Evolutionary conservation across 306 rosid genomes (phyloP).

Genomic region (Sicyos edulis): DNA sequence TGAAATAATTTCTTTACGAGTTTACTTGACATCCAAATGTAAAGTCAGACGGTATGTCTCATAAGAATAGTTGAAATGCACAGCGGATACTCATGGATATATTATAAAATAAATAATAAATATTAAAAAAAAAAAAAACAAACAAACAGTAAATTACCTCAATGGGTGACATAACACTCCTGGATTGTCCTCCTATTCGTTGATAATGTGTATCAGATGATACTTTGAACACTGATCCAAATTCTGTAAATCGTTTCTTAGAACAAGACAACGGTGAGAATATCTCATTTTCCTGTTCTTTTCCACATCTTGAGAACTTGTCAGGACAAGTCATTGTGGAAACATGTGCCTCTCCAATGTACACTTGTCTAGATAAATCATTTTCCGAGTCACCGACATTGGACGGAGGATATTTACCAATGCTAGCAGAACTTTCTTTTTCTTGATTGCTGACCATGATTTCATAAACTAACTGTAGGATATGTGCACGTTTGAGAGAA

Average conservation of each 20-base stretch:
- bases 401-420: conserved; percentile 26
- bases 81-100: no score
- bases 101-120: no score
- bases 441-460: conserved; percentile 35
- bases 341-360: conserved; percentile 21
- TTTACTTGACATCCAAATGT: no score
- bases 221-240: conserved; percentile 27
- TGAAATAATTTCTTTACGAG: no score
- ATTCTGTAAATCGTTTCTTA: conserved; percentile 26
- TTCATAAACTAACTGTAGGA: conserved; percentile 45
- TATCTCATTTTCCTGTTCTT: conserved; percentile 28
- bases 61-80: no score
- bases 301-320: conserved; percentile 23
- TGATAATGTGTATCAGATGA: conserved; percentile 26
- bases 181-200: conserved; percentile 22
- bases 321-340: conserved; percentile 20
- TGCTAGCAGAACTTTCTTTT: conserved; percentile 28
- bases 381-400: conserved; percentile 21
- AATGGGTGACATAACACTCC: conserved; percentile 40
- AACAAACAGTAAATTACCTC: conserved; percentile 37
- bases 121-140: no score
- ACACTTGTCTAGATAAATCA: conserved; percentile 27
- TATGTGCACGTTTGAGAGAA: conserved; percentile 48
- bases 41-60: no score
- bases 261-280: conserved; percentile 27